These are phyloP conservation scores for Colletotrichum tamarilloi DNA, from an alignment of 2,329 filamentous ascomycete species.

Conservation along the genomic window DNA sequence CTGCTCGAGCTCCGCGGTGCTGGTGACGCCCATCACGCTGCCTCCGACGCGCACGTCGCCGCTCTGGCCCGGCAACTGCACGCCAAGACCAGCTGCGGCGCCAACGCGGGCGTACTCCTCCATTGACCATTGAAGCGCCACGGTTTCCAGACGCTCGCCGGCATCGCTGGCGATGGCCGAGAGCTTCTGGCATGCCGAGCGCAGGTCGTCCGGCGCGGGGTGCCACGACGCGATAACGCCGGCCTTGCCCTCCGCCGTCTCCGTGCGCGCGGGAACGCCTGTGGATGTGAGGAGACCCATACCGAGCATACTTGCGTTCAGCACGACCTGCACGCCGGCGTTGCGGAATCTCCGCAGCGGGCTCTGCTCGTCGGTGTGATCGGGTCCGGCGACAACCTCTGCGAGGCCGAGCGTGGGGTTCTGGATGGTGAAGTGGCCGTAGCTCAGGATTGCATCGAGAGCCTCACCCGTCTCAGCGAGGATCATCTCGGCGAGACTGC, in stretches of 20 bases:
- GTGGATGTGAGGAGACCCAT: constrained; percentile 88
- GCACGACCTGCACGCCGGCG: constrained; percentile 83
- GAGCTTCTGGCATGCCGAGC: constrained; percentile 71
- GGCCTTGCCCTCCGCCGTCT: constrained; percentile 59
- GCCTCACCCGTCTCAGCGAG: constrained; percentile 28
- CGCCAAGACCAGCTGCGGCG: constrained; percentile 51
- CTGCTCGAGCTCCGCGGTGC: constrained; percentile 71
- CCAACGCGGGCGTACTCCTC: constrained; percentile 68
- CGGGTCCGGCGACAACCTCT: constrained; percentile 89
- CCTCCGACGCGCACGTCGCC: constrained; percentile 57
- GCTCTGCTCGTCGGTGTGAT: constrained; percentile 91
- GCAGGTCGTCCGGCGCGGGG: constrained; percentile 78
- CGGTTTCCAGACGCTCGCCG: constrained; percentile 80
- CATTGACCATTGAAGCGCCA: constrained; percentile 86
- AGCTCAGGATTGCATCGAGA: constrained; percentile 24
- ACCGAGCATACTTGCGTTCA: constrained; percentile 88
- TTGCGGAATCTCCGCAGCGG: constrained; percentile 68
- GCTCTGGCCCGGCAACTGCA: constrained; percentile 18
- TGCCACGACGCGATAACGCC: constrained; percentile 88
- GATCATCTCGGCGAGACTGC: constrained; percentile 71
- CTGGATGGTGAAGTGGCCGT: constrained; percentile 33
- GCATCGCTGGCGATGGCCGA: constrained; percentile 71
- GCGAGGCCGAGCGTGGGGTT: constrained; percentile 66
- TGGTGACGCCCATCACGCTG: constrained; percentile 75
- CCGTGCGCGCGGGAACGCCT: constrained; percentile 63